Base-by-base conservation (phyloP, 495 filamentous ascomycete genomes). In the Stereocaulon alpinum region DNA sequence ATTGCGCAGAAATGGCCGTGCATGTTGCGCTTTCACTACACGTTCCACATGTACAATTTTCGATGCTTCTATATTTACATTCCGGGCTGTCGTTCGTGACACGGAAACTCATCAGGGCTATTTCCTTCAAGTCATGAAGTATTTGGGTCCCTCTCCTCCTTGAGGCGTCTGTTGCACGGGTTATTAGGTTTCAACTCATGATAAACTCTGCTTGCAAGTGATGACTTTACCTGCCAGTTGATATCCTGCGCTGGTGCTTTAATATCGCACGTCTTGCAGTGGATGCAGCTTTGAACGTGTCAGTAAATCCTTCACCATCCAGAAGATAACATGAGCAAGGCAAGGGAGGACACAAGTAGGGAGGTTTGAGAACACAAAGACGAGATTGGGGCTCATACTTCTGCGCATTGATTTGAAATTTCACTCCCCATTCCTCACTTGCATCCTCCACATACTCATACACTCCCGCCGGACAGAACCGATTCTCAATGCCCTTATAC, bases 231-330 rank as follows among this genome's bases (percentile, higher is more conserved):
- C 47, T 88, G 80, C 91, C 91, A 96, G 73, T 95, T 94, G 71
- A 97, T 97, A 71, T 95, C 93, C 73, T 99, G 93, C 53, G 84
- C 81, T 3, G 93, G 93, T 14, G 86, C 91, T 76, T 99, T 99
- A 71, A 99, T 97, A 72, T 99, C 93, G 69, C 93, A 99, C 4
- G 93, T 97, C 81, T 99, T 99, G 77, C 93, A 99, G 73, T 99
- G 93, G 58, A 99, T 93, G 70, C 93, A 99, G 72, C 91, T 94
- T 63, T 27, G 0, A 62, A 78, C 61, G 78, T 71, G 42, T 55
- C 18, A 57, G 22, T 24, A 18, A 2, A 15, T 27, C 10, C 29
- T 20, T 27, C 47, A 9, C 56, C 20, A 10, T 10, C 7, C 34
- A 37, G 34, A 37, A 63, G 42, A 44, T 18, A 32, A 22, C 27